Conservation (phyloP, 2,329 filamentous ascomycete genomes). For the Exophiala calicioides region DNA sequence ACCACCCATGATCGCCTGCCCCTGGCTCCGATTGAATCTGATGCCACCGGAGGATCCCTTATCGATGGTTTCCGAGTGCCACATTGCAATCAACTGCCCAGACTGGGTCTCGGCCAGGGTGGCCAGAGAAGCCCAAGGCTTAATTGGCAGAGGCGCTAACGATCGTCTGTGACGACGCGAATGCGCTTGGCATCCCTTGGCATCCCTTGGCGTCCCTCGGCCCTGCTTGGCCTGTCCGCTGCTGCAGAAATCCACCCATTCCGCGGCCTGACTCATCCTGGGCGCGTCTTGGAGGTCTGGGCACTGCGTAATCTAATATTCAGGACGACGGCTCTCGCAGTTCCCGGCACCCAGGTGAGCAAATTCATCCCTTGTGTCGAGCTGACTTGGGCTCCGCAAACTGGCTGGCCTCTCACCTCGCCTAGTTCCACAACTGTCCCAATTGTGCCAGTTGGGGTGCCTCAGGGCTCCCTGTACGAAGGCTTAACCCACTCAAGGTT, state of each 20-base stretch:
- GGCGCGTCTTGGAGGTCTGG: constrained; percentile 8
- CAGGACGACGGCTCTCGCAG: constrained; percentile 2
- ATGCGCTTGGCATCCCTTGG: constrained; percentile 24
- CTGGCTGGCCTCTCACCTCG: no score
- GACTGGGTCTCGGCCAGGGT: no score
- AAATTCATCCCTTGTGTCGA: neutral
- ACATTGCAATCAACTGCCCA: no score
- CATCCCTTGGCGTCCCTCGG: constrained; percentile 1
- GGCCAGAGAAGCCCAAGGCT: neutral
- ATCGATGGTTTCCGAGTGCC: no score
- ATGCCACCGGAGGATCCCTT: no score
- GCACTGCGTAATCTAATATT: constrained; percentile 21
- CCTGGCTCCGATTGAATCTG: no score
- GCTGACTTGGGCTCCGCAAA: neutral
- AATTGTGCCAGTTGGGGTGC: neutral
- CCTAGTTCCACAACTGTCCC: no score
- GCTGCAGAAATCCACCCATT: no score
- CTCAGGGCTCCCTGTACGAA: constrained; percentile 11
- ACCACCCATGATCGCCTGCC: no score
- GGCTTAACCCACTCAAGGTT: constrained; percentile 27
- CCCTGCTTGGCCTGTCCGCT: neutral
- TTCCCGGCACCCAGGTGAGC: neutral
- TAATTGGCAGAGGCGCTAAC: neutral
- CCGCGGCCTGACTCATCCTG: no score
- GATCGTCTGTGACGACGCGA: constrained; percentile 5